Evolutionary conservation across 2,329 filamentous ascomycete species (phyloP).

Genomic region (Decorospora gaudefroyi): DNA sequence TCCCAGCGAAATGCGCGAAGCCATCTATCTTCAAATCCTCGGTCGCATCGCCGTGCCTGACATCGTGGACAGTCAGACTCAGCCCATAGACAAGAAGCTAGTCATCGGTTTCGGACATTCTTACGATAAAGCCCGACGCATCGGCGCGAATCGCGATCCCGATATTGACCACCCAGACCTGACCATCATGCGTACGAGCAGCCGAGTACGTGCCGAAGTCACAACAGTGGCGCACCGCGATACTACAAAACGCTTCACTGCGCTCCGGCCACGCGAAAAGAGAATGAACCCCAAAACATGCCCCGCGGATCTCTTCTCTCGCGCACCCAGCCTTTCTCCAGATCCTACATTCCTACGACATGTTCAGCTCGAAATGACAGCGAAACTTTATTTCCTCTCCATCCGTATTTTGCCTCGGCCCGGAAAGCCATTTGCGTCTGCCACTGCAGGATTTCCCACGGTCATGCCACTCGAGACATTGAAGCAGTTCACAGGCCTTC

Average conservation of each 20-base stretch:
- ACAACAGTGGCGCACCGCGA: constrained; percentile 1
- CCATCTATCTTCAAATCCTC: constrained; percentile 18
- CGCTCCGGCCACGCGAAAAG: background rate
- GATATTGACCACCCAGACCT: constrained; percentile 15
- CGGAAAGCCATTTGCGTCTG: background rate
- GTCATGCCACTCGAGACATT: background rate
- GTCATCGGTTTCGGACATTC: constrained; percentile 12
- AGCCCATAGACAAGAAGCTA: background rate
- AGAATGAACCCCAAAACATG: background rate
- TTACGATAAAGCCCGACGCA: background rate
- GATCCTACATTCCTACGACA: constrained; percentile 10
- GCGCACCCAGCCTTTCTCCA: background rate
- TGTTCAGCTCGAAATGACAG: constrained; percentile 20
- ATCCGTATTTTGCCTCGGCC: constrained; percentile 5
- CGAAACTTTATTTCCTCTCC: constrained; percentile 13
- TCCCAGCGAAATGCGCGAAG: constrained; percentile 18
- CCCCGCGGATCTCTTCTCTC: background rate
- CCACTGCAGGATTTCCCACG: too few relatives aligned
- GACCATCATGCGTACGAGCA: constrained; percentile 15
- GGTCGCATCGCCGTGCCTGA: constrained; percentile 18
- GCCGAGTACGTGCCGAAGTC: constrained; percentile 12
- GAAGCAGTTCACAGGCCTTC: constrained; percentile 1
- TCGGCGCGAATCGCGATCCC: constrained; percentile 14
- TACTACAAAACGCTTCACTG: constrained; percentile 13
- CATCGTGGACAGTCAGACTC: background rate